phyloP scores from a whole-genome alignment of 176 grass and related monocot genomes.

The Zea luxurians region DNA sequence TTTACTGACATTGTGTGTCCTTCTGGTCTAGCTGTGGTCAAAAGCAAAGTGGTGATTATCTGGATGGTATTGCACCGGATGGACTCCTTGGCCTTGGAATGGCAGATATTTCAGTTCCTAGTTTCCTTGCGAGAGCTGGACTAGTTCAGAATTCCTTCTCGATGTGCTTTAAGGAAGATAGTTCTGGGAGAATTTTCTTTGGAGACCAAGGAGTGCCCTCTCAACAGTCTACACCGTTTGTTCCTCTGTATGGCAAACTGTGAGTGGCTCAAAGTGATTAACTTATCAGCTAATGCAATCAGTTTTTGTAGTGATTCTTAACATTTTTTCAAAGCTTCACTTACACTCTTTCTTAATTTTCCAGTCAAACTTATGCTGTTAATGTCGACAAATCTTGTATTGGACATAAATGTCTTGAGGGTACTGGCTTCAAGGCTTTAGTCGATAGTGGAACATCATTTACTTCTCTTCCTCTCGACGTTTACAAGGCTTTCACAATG shows the following conservation, averaged over 20 bases:
- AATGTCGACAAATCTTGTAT: slow-evolving; percentile 76
- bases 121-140: slow-evolving; percentile 86
- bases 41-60: slow-evolving; percentile 86
- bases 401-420: slow-evolving; percentile 66
- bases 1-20: slow-evolving; percentile 23
- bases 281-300: background rate
- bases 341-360: slow-evolving; percentile 39
- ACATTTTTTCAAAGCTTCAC: background rate
- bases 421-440: slow-evolving; percentile 63
- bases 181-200: slow-evolving; percentile 91
- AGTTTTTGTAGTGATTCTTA: too few species aligned
- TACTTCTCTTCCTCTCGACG: slow-evolving; percentile 67
- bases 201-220: slow-evolving; percentile 76
- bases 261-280: slow-evolving; percentile 46
- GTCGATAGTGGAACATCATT: slow-evolving; percentile 95
- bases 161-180: slow-evolving; percentile 83
- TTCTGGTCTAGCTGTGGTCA: slow-evolving; percentile 71
- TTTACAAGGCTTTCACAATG: slow-evolving; percentile 64
- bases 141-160: slow-evolving; percentile 84
- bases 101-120: slow-evolving; percentile 88
- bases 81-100: slow-evolving; percentile 93
- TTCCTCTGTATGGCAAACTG: slow-evolving; percentile 80
- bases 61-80: slow-evolving; percentile 93
- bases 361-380: slow-evolving; percentile 76
- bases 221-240: slow-evolving; percentile 87